Conservation (phyloP, 139 green algal species). For the Chara braunii region DNA sequence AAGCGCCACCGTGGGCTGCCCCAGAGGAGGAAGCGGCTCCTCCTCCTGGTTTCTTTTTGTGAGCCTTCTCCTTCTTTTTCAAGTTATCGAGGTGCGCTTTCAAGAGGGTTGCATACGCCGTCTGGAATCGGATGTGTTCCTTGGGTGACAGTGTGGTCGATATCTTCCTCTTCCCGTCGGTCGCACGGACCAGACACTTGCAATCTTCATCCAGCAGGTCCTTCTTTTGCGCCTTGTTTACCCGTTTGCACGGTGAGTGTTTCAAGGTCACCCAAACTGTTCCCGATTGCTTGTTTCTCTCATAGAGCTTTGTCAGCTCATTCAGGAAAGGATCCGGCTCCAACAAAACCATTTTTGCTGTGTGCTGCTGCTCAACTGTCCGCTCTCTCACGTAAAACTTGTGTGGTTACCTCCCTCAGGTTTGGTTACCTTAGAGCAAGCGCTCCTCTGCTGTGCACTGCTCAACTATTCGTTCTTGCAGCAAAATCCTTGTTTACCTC, state of each 20-base stretch:
- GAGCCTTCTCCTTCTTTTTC: slow-evolving; percentile 38
- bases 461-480: too few relatives aligned
- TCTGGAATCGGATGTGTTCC: slow-evolving; percentile 31
- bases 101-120: slow-evolving; percentile 34
- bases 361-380: too few relatives aligned
- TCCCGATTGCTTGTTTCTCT: slow-evolving; percentile 48
- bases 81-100: slow-evolving; percentile 40
- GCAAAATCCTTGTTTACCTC: too few relatives aligned
- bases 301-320: slow-evolving; percentile 66
- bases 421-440: too few relatives aligned
- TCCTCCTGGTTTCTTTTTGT: slow-evolving; percentile 34
- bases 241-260: slow-evolving; percentile 8
- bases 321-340: slow-evolving; percentile 66
- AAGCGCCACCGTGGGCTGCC: too few relatives aligned
- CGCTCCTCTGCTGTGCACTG: too few relatives aligned
- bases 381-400: too few relatives aligned
- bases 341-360: slow-evolving; percentile 57
- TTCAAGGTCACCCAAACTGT: slow-evolving; percentile 69
- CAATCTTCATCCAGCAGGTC: slow-evolving; percentile 38
- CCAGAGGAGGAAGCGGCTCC: too few relatives aligned
- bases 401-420: too few relatives aligned
- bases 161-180: slow-evolving; percentile 73
- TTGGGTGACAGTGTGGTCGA: slow-evolving; percentile 45
- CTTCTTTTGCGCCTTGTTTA: too few relatives aligned
- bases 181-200: slow-evolving; percentile 63